phyloP scores from a whole-genome alignment of 2,329 filamentous ascomycete genomes.

The Pseudomassariella vexata region DNA sequence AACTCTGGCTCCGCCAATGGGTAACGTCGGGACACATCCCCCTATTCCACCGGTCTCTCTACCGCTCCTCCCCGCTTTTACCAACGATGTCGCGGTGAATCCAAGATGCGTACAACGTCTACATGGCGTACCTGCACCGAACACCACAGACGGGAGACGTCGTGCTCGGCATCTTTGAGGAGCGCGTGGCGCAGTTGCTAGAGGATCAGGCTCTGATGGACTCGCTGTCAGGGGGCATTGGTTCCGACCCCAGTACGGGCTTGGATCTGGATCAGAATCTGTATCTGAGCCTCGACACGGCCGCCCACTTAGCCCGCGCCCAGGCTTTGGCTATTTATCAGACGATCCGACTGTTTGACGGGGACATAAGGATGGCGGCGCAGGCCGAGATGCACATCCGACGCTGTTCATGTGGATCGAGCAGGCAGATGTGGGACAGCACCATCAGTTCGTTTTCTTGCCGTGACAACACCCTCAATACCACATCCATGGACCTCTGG shows the following conservation, averaged over 20 bases:
- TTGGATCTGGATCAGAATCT: too few relatives aligned
- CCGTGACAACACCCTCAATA: background rate
- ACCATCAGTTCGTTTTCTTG: slow-evolving; percentile 2
- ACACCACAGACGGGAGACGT: slow-evolving; percentile 10
- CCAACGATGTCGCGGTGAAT: slow-evolving; percentile 18
- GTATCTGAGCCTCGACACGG: too few relatives aligned
- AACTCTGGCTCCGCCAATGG: slow-evolving; percentile 18
- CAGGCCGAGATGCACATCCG: slow-evolving; percentile 24
- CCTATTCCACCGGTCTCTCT: slow-evolving; percentile 17
- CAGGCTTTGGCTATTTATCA: slow-evolving; percentile 24
- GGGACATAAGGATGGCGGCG: slow-evolving; percentile 25
- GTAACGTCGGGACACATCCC: slow-evolving; percentile 14
- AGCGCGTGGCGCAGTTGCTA: slow-evolving; percentile 17
- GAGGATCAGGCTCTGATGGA: slow-evolving; percentile 14
- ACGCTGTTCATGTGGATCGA: slow-evolving; percentile 19
- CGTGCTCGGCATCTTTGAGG: slow-evolving; percentile 15
- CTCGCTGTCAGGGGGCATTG: slow-evolving; percentile 6
- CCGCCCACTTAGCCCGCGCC: slow-evolving; percentile 17
- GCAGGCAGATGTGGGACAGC: slow-evolving; percentile 15
- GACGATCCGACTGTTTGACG: slow-evolving; percentile 27
- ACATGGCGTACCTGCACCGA: slow-evolving; percentile 14
- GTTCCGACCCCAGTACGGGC: slow-evolving; percentile 4
- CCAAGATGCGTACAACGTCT: slow-evolving; percentile 19
- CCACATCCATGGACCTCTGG: slow-evolving; percentile 12
- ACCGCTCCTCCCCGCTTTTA: slow-evolving; percentile 11